These are phyloP conservation scores for Candida stauntonica DNA, from an alignment of 805 yeast genomes.

Conservation along the genomic window DNA sequence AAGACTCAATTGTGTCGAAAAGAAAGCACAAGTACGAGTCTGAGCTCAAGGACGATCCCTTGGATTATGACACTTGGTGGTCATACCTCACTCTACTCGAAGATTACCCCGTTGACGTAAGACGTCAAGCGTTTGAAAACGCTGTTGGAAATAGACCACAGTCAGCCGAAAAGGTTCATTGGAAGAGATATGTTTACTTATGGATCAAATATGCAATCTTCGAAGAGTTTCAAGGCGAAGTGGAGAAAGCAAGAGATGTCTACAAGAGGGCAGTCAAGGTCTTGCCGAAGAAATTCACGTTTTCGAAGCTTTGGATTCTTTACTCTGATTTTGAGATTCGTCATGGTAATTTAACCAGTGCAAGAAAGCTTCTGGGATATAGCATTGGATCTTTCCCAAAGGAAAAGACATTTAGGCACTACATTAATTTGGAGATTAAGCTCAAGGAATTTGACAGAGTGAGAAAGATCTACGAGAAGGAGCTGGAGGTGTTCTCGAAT, in stretches of 20 bases:
- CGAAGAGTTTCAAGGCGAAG: constrained; percentile 49
- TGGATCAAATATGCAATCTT: constrained; percentile 66
- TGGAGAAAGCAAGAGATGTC: constrained; percentile 41
- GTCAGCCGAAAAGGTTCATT: constrained; percentile 35
- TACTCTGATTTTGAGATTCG: constrained; percentile 74
- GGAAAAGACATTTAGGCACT: constrained; percentile 51
- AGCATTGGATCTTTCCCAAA: constrained; percentile 68
- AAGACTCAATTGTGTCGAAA: constrained; percentile 46
- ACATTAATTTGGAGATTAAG: constrained; percentile 61
- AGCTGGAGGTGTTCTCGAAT: constrained; percentile 45
- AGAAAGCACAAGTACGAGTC: constrained; percentile 53
- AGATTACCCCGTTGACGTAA: constrained; percentile 30
- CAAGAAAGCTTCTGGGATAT: constrained; percentile 68
- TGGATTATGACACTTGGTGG: constrained; percentile 85
- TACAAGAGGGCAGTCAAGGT: constrained; percentile 45
- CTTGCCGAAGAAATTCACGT: constrained; percentile 61
- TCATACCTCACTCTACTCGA: constrained; percentile 50
- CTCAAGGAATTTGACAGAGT: constrained; percentile 80
- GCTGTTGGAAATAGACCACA: constrained; percentile 41
- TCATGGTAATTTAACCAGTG: constrained; percentile 42
- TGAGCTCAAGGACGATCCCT: constrained; percentile 40
- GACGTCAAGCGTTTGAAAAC: constrained; percentile 37
- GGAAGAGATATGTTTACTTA: constrained; percentile 68
- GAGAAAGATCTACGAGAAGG: constrained; percentile 64
- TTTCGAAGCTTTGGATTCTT: constrained; percentile 69